A percentile compares a stretch with the other conserved stretches of the same genome.
Evolutionary conservation across 306 rosid species (phyloP).

Genomic region (Trifolium dubium): DNA sequence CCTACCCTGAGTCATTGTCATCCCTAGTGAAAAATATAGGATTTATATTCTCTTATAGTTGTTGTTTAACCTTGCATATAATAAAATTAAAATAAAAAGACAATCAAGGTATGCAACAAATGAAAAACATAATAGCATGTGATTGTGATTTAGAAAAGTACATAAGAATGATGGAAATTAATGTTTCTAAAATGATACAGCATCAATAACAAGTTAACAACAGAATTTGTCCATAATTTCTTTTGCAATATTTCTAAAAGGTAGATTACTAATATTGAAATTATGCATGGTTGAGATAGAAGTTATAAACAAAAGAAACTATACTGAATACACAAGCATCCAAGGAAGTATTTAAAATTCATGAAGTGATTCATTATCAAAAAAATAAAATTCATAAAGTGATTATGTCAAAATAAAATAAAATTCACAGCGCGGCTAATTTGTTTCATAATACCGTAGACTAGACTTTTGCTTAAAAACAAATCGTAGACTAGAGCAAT

Average conservation of each 20-base stretch:
- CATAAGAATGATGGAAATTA: not conserved
- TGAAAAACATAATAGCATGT: not conserved
- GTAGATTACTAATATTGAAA: not conserved
- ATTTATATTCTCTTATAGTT: no score
- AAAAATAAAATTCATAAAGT: not conserved
- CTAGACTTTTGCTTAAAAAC: not conserved
- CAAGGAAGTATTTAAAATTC: constrained; percentile 21
- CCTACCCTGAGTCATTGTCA: no score
- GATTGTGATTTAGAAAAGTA: not conserved
- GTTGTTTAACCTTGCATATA: not conserved
- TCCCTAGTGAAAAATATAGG: no score
- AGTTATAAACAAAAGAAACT: constrained; percentile 20
- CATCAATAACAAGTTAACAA: not conserved
- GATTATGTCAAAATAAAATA: not conserved
- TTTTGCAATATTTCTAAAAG: constrained; percentile 4
- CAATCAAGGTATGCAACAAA: not conserved
- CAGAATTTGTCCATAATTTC: not conserved
- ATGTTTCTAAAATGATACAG: not conserved
- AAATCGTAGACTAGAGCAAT: not conserved
- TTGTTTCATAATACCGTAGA: not conserved
- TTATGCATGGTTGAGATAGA: not conserved
- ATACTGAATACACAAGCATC: not conserved
- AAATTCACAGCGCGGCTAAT: not conserved
- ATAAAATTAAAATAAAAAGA: not conserved
- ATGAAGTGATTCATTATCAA: not conserved